Base-by-base conservation (phyloP, 768 basidiomycete species). In the Tricholoma sp. region DNA sequence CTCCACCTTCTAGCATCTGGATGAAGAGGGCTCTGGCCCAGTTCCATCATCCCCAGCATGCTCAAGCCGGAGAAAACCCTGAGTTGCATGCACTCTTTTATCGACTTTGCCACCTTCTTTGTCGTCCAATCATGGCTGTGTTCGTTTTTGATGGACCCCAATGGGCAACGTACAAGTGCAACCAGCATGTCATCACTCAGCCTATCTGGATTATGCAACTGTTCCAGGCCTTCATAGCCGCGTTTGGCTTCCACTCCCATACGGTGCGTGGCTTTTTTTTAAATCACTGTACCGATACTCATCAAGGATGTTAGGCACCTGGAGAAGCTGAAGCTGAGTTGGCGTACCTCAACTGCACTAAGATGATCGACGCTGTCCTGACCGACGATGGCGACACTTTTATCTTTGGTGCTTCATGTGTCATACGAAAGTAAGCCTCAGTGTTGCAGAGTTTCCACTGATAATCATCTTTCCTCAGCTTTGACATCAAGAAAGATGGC, bases 291-390 rank as follows among this genome's bases (percentile, higher is more conserved):
- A n/a, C 29, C 10, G 27, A 21, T 34, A 2, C 6, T 19, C 12
- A 32, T 19, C 52, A 43, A 19, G 41, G 4, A n/a, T n/a, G 22
- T 21, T 43, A 72, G 76, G 78, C 79, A 5, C 71, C 0, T 10
- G 78, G 78, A 24, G 78, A 80, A 64, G 79, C 79, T 1, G 79
- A 81, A 58, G 79, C 79, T 0, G 78, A 82, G 57, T 71, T 81
- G 1, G 79, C 77, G 1, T 60, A 67, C 10, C 74, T 82, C 60
- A 77, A 76, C 50, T 53, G 59, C 2, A 51, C 58, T 24, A 74
- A 72, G 7, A 56, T 68, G 51, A 74, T 83, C 18, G 80, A 82
- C 59, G 73, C 74, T 0, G 68, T 82, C 11, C 57, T 81, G 29
- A 79, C 79, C 1, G 79, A 81, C 58, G 79, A 80, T 65, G 74